Evolutionary conservation across 768 basidiomycete species (phyloP).

Genomic region (Asterophora parasitica): DNA sequence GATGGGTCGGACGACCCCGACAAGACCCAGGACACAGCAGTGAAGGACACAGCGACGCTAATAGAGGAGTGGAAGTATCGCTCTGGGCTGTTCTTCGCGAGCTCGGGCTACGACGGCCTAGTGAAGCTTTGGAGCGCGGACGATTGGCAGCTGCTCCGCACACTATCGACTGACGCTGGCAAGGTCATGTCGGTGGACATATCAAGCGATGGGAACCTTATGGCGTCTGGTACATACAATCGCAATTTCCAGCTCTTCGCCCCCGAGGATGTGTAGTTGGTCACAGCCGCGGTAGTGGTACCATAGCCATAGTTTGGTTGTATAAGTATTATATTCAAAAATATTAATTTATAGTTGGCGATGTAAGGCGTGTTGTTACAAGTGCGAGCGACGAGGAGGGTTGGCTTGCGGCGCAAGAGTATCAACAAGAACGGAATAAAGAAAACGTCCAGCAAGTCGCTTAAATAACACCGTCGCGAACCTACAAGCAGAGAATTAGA

Average conservation of each 20-base stretch:
- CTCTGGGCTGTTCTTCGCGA: conserved; percentile 89
- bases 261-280: conserved; percentile 51
- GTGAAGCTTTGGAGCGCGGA: conserved; percentile 98
- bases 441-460: conserved; percentile 8
- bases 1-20: conserved; percentile 39
- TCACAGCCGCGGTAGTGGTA: too few species aligned
- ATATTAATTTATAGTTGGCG: conserved; percentile 10
- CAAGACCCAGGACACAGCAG: conserved; percentile 31
- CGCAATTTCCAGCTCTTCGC: conserved; percentile 92
- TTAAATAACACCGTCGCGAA: conserved; percentile 60
- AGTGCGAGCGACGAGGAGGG: conserved; percentile 22
- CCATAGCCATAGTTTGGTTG: neutral
- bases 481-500: conserved; percentile 26
- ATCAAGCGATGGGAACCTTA: conserved; percentile 71
- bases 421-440: conserved; percentile 13
- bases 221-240: conserved; percentile 90
- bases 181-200: conserved; percentile 99
- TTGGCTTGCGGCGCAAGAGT: conserved; percentile 12
- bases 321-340: conserved; percentile 3
- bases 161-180: conserved; percentile 90
- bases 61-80: conserved; percentile 76
- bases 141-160: conserved; percentile 91
- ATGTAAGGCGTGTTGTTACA: conserved; percentile 31
- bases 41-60: conserved; percentile 31
- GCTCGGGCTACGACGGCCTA: conserved; percentile 90